A percentile compares a stretch with the other conserved stretches of the same genome.
Evolutionary conservation across 106 monocot species (phyloP).

Genomic region (Dendrobium nobile): DNA sequence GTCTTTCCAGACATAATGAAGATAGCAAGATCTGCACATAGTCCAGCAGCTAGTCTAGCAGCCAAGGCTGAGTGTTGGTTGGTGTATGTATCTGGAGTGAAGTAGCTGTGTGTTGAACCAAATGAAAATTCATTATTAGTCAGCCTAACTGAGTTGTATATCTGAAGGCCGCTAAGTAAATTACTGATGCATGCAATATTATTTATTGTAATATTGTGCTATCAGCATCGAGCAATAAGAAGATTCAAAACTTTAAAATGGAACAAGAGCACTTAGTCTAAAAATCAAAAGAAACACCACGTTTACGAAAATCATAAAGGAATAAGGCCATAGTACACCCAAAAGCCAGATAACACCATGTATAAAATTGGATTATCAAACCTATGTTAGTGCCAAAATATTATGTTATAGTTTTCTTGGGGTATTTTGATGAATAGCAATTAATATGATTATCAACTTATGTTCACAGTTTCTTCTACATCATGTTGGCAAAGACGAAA

Average conservation of each 20-base stretch:
- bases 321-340: neutral
- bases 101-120: slow-evolving; percentile 59
- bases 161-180: neutral
- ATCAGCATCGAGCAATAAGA: neutral
- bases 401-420: too few species aligned
- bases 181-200: neutral
- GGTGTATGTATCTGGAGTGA: slow-evolving; percentile 93
- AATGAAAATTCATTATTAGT: slow-evolving; percentile 13
- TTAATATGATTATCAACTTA: too few species aligned
- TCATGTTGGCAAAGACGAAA: too few species aligned
- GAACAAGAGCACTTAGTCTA: neutral
- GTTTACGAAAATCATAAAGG: neutral
- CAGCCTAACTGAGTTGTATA: slow-evolving; percentile 2
- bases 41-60: slow-evolving; percentile 92
- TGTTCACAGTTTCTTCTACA: too few species aligned
- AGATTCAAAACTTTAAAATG: neutral
- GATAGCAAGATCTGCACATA: slow-evolving; percentile 91
- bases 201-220: neutral
- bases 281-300: neutral
- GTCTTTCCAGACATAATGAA: slow-evolving; percentile 54
- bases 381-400: neutral
- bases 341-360: neutral
- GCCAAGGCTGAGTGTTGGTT: slow-evolving; percentile 90
- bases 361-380: neutral
- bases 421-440: too few species aligned